Base-by-base conservation (phyloP, 2,329 filamentous ascomycete species). In the Pseudocercospora macadamiae region DNA sequence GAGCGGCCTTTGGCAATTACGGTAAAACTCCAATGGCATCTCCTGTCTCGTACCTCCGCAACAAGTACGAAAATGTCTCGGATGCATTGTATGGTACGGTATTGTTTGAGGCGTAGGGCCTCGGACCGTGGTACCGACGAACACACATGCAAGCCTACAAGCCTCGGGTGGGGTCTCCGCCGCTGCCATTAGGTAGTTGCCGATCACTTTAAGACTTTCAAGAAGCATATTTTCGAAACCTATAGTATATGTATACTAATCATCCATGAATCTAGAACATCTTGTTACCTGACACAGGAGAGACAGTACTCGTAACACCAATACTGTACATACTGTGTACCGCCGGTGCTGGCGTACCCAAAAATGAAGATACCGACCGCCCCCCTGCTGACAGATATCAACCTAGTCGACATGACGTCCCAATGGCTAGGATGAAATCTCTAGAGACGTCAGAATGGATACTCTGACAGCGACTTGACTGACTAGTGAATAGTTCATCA, bases 321-420 rank as follows among this genome's bases (percentile, higher is more conserved):
- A n/a, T n/a, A n/a, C n/a, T n/a, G n/a, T n/a, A n/a, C n/a, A n/a
- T n/a, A n/a, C n/a, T n/a, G n/a, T n/a, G n/a, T n/a, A n/a, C n/a
- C n/a, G n/a, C n/a, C n/a, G n/a, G n/a, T n/a, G n/a, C n/a, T n/a
- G n/a, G n/a, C n/a, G n/a, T n/a, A n/a, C n/a, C 42, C 42, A 2
- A 47, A 47, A 23, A 9, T 14, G 42, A 26, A 10, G 23, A 26
- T 47, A 14, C 42, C 42, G 42, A 28, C 14, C n/a, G 14, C 21
- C 12, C 39, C 23, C 23, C 18, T 12, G 7, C 21, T 26, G 14
- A 25, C 42, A 47, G 23, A 47, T 28, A 47, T n/a, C 7, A 26
- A 16, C 42, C 42, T 47, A 21, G 42, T 47, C 42, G 42, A 47
- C 21, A 47, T 47, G 42, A 47, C 42, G 42, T 47, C 23, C 23